These are phyloP conservation scores for Volvox carteri DNA, from an alignment of 163 green algal species.

Conservation along the genomic window DNA sequence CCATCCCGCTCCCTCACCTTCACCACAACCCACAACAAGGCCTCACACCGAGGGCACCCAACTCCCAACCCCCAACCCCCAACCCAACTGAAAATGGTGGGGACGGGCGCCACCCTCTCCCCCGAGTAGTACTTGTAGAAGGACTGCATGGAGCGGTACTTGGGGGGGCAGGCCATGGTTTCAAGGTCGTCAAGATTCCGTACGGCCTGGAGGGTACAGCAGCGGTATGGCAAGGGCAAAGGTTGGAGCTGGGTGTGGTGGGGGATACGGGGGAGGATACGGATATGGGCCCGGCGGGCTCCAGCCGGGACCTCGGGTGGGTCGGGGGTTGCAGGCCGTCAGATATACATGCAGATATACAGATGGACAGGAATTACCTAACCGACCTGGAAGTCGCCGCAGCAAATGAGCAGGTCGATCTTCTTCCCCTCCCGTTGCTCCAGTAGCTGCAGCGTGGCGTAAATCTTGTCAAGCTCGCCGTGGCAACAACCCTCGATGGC, in stretches of 20 bases:
- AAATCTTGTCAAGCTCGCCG: constrained; percentile 98
- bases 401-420: constrained; percentile 98
- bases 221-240: neutral
- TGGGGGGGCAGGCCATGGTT: constrained; percentile 93
- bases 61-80: constrained; percentile 84
- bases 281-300: too few species aligned
- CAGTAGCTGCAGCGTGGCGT: constrained; percentile 89
- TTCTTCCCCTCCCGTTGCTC: constrained; percentile 81
- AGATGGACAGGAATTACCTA: too few species aligned
- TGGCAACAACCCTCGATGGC: constrained; percentile 97
- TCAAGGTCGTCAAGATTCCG: constrained; percentile 97
- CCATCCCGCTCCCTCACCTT: neutral
- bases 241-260: neutral
- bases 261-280: neutral
- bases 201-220: constrained; percentile 80
- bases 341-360: too few species aligned
- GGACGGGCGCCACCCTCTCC: constrained; percentile 82
- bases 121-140: constrained; percentile 99
- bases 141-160: constrained; percentile 93
- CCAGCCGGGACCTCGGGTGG: neutral
- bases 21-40: neutral
- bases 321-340: neutral
- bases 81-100: constrained; percentile 95
- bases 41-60: too few species aligned
- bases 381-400: constrained; percentile 97